Conservation (phyloP, 805 yeast species). For the Candida multigemmis region DNA sequence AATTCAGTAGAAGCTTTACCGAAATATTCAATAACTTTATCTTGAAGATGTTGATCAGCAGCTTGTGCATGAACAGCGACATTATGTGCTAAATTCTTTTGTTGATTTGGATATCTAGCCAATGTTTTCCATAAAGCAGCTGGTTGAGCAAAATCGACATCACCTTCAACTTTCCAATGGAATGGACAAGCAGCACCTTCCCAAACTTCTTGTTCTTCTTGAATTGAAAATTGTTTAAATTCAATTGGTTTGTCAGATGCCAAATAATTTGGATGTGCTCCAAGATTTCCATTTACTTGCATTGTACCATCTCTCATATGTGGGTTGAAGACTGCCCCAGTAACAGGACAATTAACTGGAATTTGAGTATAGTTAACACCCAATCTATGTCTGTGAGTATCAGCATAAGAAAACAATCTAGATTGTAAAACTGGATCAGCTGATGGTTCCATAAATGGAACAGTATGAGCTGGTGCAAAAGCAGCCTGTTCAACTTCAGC, state of each 20-base stretch:
- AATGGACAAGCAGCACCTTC: constrained; percentile 72
- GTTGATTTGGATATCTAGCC: constrained; percentile 74
- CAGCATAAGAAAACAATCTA: constrained; percentile 67
- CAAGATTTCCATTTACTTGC: constrained; percentile 55
- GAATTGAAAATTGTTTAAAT: constrained; percentile 36
- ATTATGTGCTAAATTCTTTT: constrained; percentile 74
- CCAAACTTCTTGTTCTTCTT: constrained; percentile 74
- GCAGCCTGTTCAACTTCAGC: constrained; percentile 62
- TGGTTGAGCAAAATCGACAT: constrained; percentile 68
- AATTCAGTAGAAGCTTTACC: constrained; percentile 61
- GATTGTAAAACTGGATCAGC: constrained; percentile 75
- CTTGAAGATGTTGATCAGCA: constrained; percentile 73
- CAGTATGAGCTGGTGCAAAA: constrained; percentile 64
- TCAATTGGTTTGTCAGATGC: constrained; percentile 46
- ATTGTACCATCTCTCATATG: constrained; percentile 78
- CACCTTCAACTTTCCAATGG: constrained; percentile 75
- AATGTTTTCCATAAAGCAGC: constrained; percentile 69
- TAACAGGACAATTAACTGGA: constrained; percentile 80
- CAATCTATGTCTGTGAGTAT: constrained; percentile 70
- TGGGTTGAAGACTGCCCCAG: constrained; percentile 44
- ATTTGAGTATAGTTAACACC: constrained; percentile 73
- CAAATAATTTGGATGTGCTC: constrained; percentile 68
- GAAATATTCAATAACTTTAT: constrained; percentile 70
- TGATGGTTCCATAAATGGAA: constrained; percentile 68
- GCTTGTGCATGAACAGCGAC: constrained; percentile 62